These are phyloP conservation scores for Trichoderma harzianum DNA, from an alignment of 2,329 filamentous ascomycete genomes.

Conservation along the genomic window DNA sequence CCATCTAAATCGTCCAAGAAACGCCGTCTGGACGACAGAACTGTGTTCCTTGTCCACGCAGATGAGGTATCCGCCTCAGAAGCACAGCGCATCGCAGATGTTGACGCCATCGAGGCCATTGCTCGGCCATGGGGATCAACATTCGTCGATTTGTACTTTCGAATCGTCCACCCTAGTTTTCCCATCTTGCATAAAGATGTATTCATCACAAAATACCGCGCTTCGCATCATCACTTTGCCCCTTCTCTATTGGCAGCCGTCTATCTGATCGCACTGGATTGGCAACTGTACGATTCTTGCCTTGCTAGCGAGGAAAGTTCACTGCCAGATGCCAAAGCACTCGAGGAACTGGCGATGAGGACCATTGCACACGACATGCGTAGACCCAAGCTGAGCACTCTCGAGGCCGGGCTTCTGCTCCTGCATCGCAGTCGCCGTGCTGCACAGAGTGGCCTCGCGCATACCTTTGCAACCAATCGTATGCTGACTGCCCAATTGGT, in stretches of 20 bases:
- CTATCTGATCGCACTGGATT: background rate
- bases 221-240: background rate
- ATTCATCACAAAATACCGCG: background rate
- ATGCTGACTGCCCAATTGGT: background rate
- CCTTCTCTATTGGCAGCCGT: background rate
- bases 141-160: background rate
- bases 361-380: background rate
- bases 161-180: background rate
- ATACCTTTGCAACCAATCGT: background rate
- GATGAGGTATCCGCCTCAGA: background rate
- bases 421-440: background rate
- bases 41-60: background rate
- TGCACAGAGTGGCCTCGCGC: background rate
- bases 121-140: background rate
- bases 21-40: background rate
- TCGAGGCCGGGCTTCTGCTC: background rate
- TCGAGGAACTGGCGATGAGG: background rate
- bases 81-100: background rate
- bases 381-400: background rate
- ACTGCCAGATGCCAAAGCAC: background rate
- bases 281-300: background rate
- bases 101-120: background rate
- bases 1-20: background rate
- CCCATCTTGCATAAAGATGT: background rate
- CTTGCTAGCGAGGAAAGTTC: background rate